Base-by-base conservation (phyloP, 169 alveolate genomes). In the Babesia caballi region DNA sequence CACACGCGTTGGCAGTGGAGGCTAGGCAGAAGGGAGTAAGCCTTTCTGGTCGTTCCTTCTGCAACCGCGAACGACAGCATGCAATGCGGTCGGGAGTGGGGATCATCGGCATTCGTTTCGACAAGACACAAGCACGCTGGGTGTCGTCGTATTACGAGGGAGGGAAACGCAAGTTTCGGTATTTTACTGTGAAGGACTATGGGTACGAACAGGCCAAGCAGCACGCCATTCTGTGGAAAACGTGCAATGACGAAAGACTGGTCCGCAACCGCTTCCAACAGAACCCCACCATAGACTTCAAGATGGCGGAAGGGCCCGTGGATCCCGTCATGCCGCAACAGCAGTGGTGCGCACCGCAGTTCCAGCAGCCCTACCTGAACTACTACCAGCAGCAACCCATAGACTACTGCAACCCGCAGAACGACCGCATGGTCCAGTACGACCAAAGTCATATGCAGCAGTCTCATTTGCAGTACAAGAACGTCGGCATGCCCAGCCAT, bases 131-230 rank as follows among this genome's bases (percentile, higher is more conserved):
- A 50, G 90, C 89, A 36, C 47, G 93, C 38, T 88, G 93, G 93
- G 84, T 88, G 21, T 88, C 93, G n/a, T 84, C 91, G 47, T 88
- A 88, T 75, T 84, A 88, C 47, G 91, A 88, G 47, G 90, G 90
- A 27, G 93, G 93, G 27, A 88, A 88, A 66, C 88, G 90, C 63
- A 88, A 88, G 65, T 84, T 87, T 53, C 84, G 90, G 21, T 88
- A 88, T 50, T 88, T 88, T 41, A 87, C 93, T 33, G 82, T 88
- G 19, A 88, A 88, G 50, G 90, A 88, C 66, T 88, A 82, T 71
- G 93, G 93, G 21, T 85, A 88, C 58, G 85, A 84, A 42, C 91
- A 88, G 66, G 93, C 93, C n/a, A 88, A 88, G 74, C 84, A 84
- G 60, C 67, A 78, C 54, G 93, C 93, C 25, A 88, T 88, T 21